Base-by-base conservation (phyloP, 352 stramenopile genomes). In the Globisporangium nodosum region DNA sequence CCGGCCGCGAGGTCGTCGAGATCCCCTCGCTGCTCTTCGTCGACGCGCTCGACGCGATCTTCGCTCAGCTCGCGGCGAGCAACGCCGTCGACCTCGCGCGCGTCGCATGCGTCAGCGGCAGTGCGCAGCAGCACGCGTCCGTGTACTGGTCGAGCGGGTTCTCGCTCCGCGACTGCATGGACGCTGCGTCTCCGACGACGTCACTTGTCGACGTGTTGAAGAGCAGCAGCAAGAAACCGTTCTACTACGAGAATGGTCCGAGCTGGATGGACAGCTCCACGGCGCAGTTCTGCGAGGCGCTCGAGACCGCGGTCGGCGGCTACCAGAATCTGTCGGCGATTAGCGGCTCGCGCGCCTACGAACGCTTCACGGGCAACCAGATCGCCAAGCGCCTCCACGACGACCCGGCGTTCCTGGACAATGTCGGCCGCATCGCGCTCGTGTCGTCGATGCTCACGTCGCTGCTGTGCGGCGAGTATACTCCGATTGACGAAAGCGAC, bases 201-300 rank as follows among this genome's bases (percentile, higher is more conserved):
- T 56, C 66, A 20, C 52, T 80, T 4, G 52, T 60, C 13, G 27
- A 60, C 5, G 49, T 55, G 13, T 31, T 78, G 21, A 43, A 52
- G n/a, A 52, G 39, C 31, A 51, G 52, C 5, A 45, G 42, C 24
- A 49, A 46, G 3, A 58, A 49, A 45, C 68, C 65, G 9, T 94
- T 96, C 56, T 74, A 66, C 12, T 60, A 75, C 16, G 65, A 74
- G 21, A 78, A 90, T 52, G 82, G 85, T 5, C 83, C 85, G 3
- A 93, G 84, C 45, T 96, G 87, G 87, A 92, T 92, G 70, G 85
- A 96, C 62, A 89, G 74, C 65, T 89, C 73, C 30, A 94, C 85
- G n/a, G 72, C 64, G 0, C 49, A 43, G 43, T 83, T 80, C 61
- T 94, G 83, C 65, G 40, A 60, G 5, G 64, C 68, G 21, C 59